These are phyloP conservation scores for Pseudocercospora crystallina DNA, from an alignment of 2,329 filamentous ascomycete species.

Conservation along the genomic window DNA sequence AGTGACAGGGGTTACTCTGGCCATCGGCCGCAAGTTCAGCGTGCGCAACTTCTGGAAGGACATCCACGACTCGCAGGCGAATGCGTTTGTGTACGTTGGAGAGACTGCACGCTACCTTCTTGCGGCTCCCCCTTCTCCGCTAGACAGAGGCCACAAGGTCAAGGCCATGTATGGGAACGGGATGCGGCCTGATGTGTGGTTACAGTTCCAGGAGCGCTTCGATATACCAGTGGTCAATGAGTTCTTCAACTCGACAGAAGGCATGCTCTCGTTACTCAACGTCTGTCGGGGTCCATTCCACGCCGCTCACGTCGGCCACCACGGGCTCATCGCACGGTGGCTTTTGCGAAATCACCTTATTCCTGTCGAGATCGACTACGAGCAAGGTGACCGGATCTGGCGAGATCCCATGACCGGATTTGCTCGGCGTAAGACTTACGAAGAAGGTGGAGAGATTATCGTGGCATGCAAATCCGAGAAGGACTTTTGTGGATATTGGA, in stretches of 20 bases:
- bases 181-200: slow-evolving; percentile 68
- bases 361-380: slow-evolving; percentile 67
- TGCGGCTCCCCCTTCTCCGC: slow-evolving; percentile 62
- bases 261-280: slow-evolving; percentile 59
- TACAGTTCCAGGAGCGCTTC: slow-evolving; percentile 63
- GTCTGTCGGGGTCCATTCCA: slow-evolving; percentile 57
- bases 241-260: slow-evolving; percentile 78
- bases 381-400: slow-evolving; percentile 62
- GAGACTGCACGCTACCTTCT: slow-evolving; percentile 75
- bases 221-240: slow-evolving; percentile 64
- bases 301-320: slow-evolving; percentile 66
- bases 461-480: slow-evolving; percentile 59
- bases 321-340: slow-evolving; percentile 62
- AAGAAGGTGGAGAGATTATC: slow-evolving; percentile 73
- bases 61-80: slow-evolving; percentile 65
- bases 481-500: slow-evolving; percentile 69
- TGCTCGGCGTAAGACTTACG: slow-evolving; percentile 61
- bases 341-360: slow-evolving; percentile 57
- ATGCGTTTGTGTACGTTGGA: slow-evolving; percentile 74
- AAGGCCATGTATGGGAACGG: slow-evolving; percentile 66
- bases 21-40: slow-evolving; percentile 67
- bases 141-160: slow-evolving; percentile 60
- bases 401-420: slow-evolving; percentile 69
- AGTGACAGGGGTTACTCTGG: slow-evolving; percentile 56
- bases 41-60: slow-evolving; percentile 71